Evolutionary conservation across 805 yeast species (phyloP).

Genomic region (Saccharomyces jurei): DNA sequence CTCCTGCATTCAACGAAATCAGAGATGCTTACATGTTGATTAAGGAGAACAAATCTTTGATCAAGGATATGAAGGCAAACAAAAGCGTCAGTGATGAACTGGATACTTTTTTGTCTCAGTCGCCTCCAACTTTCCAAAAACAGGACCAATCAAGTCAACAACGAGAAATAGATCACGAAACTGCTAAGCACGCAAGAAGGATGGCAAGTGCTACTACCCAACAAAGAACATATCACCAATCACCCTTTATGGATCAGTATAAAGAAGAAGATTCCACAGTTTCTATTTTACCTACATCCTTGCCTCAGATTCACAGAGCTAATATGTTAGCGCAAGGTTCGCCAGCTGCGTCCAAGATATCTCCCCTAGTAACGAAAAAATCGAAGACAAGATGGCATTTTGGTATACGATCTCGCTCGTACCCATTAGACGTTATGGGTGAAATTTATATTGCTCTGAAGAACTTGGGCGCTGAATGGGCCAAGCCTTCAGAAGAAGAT

Average conservation of each 20-base stretch:
- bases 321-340: slow-evolving; percentile 66
- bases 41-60: slow-evolving; percentile 67
- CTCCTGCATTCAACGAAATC: slow-evolving; percentile 60
- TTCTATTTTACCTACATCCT: slow-evolving; percentile 85
- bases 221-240: slow-evolving; percentile 30
- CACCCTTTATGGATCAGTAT: slow-evolving; percentile 24
- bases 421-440: slow-evolving; percentile 97
- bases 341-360: slow-evolving; percentile 38
- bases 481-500: slow-evolving; percentile 88
- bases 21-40: slow-evolving; percentile 79
- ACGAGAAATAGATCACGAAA: slow-evolving; percentile 1
- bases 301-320: slow-evolving; percentile 91
- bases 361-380: slow-evolving; percentile 64
- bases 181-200: slow-evolving; percentile 3
- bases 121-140: slow-evolving; percentile 46
- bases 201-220: slow-evolving; percentile 12
- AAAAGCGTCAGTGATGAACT: slow-evolving; percentile 38
- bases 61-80: slow-evolving; percentile 50
- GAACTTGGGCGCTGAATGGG: slow-evolving; percentile 95
- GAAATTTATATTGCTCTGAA: slow-evolving; percentile 92
- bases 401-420: slow-evolving; percentile 91
- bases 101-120: slow-evolving; percentile 51
- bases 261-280: slow-evolving; percentile 57
- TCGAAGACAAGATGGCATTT: slow-evolving; percentile 97
- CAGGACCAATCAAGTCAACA: slow-evolving; percentile 4